Evolutionary conservation across 257 asterid genomes (phyloP).

Genomic region (Solanum acaule): DNA sequence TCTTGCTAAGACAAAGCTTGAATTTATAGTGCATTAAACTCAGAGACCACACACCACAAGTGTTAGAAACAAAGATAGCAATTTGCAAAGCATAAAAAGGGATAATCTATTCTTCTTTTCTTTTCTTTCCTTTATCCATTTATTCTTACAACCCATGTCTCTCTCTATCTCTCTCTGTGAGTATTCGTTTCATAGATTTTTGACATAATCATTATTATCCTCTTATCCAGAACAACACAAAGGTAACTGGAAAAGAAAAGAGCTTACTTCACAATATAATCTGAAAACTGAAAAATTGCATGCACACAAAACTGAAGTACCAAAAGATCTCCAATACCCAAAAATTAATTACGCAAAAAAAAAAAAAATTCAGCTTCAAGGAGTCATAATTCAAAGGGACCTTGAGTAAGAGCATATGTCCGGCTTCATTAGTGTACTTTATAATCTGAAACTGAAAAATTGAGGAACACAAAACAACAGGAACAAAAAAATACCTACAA

Average conservation of each 20-base stretch:
- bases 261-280: neutral
- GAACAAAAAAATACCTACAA: neutral
- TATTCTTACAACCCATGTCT: neutral
- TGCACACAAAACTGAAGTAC: neutral
- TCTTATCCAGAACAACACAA: neutral
- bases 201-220: neutral
- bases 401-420: no score
- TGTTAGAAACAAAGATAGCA: neutral
- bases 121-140: neutral
- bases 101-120: neutral
- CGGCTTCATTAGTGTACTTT: no score
- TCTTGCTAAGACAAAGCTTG: neutral
- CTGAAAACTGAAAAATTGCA: neutral
- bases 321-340: neutral
- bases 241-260: neutral
- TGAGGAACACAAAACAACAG: neutral
- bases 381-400: no score
- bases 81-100: neutral
- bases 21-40: neutral
- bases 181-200: neutral
- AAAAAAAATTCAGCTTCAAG: no score
- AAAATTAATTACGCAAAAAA: neutral
- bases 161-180: no score
- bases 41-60: neutral
- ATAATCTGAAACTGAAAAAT: no score